Evolutionary conservation across 352 stramenopile genomes (phyloP).

Genomic region (Phytophthora quininea): DNA sequence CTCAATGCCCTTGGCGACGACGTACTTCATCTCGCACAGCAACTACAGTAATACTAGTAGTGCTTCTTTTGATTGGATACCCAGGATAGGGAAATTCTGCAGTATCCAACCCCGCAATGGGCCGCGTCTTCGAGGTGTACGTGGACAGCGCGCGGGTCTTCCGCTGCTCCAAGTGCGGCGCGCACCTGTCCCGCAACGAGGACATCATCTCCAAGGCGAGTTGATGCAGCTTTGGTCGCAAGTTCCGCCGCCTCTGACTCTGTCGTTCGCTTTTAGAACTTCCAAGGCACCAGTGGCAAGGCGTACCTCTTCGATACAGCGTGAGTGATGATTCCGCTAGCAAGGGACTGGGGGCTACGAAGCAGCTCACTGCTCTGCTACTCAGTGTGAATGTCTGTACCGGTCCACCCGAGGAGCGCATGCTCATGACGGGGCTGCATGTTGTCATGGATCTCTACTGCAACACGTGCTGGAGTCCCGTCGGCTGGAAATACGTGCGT

Average conservation of each 20-base stretch:
- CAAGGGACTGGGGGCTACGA: background rate
- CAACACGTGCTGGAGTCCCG: slow-evolving; percentile 89
- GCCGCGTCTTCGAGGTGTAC: slow-evolving; percentile 90
- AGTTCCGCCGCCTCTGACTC: background rate
- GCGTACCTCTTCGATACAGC: slow-evolving; percentile 93
- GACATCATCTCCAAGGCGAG: slow-evolving; percentile 95
- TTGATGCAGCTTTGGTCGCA: slow-evolving; percentile 2
- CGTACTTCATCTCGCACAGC: no score
- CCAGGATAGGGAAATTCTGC: no score
- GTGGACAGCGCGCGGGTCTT: slow-evolving; percentile 92
- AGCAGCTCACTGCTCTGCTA: background rate
- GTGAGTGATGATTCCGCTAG: slow-evolving; percentile 31
- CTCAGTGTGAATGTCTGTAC: slow-evolving; percentile 87
- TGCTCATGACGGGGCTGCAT: slow-evolving; percentile 94
- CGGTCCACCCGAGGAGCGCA: slow-evolving; percentile 89
- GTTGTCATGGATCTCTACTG: slow-evolving; percentile 95
- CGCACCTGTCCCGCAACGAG: slow-evolving; percentile 91
- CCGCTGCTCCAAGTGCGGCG: slow-evolving; percentile 89
- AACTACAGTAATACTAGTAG: no score
- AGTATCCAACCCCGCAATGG: slow-evolving; percentile 41
- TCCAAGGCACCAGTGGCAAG: slow-evolving; percentile 84
- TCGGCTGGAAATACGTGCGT: slow-evolving; percentile 97
- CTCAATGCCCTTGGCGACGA: no score
- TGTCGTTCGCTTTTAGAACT: slow-evolving; percentile 51
- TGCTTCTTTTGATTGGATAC: no score